Conservation (phyloP, 2,329 filamentous ascomycete genomes). For the Ophiosphaerella herpotricha region DNA sequence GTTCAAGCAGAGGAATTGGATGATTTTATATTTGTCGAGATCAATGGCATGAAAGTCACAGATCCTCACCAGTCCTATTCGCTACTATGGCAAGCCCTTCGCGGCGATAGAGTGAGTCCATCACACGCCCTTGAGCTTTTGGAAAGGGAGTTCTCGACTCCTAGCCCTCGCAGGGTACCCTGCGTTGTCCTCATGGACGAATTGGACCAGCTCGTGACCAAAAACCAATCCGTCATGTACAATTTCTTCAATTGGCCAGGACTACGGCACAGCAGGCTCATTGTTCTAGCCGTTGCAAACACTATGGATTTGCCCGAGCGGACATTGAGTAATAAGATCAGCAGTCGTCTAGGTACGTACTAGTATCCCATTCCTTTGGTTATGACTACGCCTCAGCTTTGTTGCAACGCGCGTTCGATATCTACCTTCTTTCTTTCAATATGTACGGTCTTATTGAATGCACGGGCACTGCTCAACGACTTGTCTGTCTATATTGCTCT, state of each 20-base stretch:
- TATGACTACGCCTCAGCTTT: conserved; percentile 18
- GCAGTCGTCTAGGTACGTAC: conserved; percentile 66
- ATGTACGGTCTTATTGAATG: conserved; percentile 17
- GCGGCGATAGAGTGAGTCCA: conserved; percentile 89
- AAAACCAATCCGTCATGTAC: conserved; percentile 99
- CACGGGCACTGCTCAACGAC: conserved; percentile 20
- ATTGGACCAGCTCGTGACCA: conserved; percentile 94
- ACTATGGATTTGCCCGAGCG: conserved; percentile 98
- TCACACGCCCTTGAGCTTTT: conserved; percentile 88
- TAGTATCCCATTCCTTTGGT: conserved; percentile 22
- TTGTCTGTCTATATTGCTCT: conserved; percentile 20
- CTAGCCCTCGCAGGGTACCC: conserved; percentile 86
- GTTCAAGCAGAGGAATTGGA: conserved; percentile 90
- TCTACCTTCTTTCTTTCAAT: conserved; percentile 15
- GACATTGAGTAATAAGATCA: conserved; percentile 98
- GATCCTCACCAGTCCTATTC: conserved; percentile 97
- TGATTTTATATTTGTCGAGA: conserved; percentile 98
- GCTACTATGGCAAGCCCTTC: conserved; percentile 92
- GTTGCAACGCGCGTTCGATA: conserved; percentile 7
- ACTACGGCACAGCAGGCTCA: conserved; percentile 85
- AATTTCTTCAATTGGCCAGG: conserved; percentile 99
- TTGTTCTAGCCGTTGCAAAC: conserved; percentile 96
- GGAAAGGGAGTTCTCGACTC: conserved; percentile 89
- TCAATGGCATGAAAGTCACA: conserved; percentile 99
- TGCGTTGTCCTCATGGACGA: conserved; percentile 99